These are phyloP conservation scores for Fusarium falciforme DNA, from an alignment of 2,329 filamentous ascomycete species.

Conservation along the genomic window DNA sequence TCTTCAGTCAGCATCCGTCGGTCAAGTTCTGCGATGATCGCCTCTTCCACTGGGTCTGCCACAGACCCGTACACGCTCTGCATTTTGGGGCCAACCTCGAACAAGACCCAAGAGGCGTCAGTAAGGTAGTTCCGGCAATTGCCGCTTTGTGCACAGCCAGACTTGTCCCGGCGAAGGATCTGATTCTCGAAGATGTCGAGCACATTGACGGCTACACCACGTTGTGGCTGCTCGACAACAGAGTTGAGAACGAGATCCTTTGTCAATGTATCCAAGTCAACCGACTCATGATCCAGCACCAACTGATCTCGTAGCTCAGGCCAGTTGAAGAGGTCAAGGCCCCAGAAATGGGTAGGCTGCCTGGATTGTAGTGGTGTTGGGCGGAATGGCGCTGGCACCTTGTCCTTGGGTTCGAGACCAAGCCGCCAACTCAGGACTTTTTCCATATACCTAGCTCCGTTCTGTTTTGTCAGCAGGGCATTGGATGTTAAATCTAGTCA, in stretches of 20 bases:
- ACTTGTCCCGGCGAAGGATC: neutral
- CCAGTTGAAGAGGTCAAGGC: neutral
- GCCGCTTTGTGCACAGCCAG: neutral
- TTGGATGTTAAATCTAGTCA: rapidly evolving
- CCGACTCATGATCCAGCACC: neutral
- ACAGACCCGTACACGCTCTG: neutral
- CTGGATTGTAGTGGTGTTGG: neutral
- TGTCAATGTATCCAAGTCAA: neutral
- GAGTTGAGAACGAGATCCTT: neutral
- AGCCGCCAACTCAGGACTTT: neutral
- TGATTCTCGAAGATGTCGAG: neutral
- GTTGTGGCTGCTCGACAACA: neutral
- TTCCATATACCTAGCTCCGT: neutral
- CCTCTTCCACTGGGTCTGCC: neutral
- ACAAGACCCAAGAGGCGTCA: neutral
- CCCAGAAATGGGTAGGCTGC: neutral
- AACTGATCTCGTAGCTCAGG: neutral
- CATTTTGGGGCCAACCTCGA: neutral
- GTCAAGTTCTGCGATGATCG: neutral
- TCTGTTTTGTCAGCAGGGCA: neutral
- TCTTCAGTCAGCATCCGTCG: neutral
- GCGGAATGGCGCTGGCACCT: neutral
- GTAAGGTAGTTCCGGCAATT: neutral
- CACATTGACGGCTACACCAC: neutral
- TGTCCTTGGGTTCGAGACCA: neutral